Conservation (phyloP, 495 filamentous ascomycete species). For the Xylaria bambusicola region DNA sequence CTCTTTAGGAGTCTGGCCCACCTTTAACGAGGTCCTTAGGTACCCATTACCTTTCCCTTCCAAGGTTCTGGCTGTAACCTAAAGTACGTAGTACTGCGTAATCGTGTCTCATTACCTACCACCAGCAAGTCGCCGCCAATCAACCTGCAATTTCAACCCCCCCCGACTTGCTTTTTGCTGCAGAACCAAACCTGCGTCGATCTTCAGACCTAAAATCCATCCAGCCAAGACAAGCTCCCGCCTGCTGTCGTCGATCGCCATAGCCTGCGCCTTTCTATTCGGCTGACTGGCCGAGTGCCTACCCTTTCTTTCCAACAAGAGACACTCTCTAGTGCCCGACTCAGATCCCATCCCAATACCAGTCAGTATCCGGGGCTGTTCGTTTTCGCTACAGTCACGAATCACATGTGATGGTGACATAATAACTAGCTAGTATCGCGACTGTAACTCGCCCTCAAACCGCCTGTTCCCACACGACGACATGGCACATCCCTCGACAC, state of each 20-base stretch:
- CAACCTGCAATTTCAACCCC: neutral
- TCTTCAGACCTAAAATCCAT: neutral
- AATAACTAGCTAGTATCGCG: constrained; percentile 2
- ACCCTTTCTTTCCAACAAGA: too few relatives aligned
- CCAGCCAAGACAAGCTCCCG: neutral
- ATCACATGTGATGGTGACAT: constrained; percentile 16
- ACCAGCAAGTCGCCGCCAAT: neutral
- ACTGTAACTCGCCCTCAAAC: constrained; percentile 3
- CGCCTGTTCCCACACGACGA: neutral
- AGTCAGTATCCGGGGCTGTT: neutral
- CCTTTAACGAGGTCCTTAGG: too few relatives aligned
- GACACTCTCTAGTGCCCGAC: too few relatives aligned
- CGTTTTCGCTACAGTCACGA: neutral
- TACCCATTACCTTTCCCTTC: too few relatives aligned
- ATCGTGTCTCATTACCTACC: neutral
- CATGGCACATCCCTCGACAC: constrained; percentile 31
- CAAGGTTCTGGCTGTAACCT: too few relatives aligned
- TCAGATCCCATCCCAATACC: neutral
- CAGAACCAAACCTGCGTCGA: neutral
- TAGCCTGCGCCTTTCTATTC: neutral
- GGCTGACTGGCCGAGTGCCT: too few relatives aligned
- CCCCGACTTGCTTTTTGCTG: neutral
- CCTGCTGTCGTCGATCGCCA: neutral
- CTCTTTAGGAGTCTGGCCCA: too few relatives aligned
- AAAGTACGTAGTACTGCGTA: too few relatives aligned